Base-by-base conservation (phyloP, 2,329 filamentous ascomycete species). In the Dothiorella sarmentorum region DNA sequence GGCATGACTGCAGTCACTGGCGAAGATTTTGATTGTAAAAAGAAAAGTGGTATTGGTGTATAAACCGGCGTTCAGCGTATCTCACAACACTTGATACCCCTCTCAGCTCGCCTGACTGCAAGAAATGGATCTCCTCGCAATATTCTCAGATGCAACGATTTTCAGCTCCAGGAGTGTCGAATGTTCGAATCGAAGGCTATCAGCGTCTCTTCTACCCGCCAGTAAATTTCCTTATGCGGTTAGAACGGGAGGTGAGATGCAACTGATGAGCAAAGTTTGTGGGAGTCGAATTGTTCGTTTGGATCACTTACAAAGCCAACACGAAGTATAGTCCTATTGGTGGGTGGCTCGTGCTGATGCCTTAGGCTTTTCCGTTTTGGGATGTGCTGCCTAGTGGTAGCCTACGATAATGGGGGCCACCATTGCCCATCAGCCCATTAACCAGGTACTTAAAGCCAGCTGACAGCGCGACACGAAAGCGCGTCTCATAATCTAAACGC, bases 321-420 rank as follows among this genome's bases (percentile, higher is more conserved):
- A 31, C 29, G 29, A 31, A 13, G 29, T 31, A 13, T 9, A 4
- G 22, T n/a, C 6, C 11, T 24, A n/a, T 26, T 43, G 40, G 20
- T 13, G 11, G 22, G 15, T 4, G 13, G 40, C 20, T 43, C 40
- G 40, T 43, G 13, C 37, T 10, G 49, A 18, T 26, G 49, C 49
- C 49, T 53, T 24, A 40, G 22, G 49, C 49, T 17, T 51, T 40
- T 27, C 49, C 49, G 33, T 7, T 53, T 53, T 20, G 20, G 35
- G 49, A 2, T 11, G 29, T 20, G 22, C 5, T 53, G 35, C 33
- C 49, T 40, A 22, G 33, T 15, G 38, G 49, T 24, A 15, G 49
- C 49, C 49, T 53, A 53, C 22, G 7, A 33, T 40, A 40, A 15
- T n/a, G 31, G 26, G 7, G 15, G 9, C 49, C 49, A 40, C 26